Percentiles rank a stretch among this genome's conserved stretches.
phyloP scores from a whole-genome alignment of 495 filamentous ascomycete genomes.

The Talaromyces adpressus region DNA sequence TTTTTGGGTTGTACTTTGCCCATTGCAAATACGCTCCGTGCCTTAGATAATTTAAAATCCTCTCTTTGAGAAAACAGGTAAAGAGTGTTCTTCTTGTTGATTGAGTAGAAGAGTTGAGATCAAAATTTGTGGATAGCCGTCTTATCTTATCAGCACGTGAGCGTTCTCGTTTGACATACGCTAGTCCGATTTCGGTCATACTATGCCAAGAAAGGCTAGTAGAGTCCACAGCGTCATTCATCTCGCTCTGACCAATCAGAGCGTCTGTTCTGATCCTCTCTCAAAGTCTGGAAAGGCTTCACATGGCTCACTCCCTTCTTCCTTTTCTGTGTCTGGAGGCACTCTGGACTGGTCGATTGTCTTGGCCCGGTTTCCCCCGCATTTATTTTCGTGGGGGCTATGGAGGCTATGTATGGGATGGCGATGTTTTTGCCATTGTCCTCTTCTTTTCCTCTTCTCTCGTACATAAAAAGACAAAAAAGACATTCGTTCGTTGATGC shows the following conservation, averaged over 20 bases:
- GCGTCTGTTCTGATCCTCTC: background rate
- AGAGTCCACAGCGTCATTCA: background rate
- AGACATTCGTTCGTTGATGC: background rate
- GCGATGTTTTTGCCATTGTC: background rate
- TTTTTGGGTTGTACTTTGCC: slow-evolving; percentile 7
- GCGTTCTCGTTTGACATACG: background rate
- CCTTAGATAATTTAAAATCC: background rate
- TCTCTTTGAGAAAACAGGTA: background rate
- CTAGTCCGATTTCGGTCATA: background rate
- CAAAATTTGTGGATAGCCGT: slow-evolving; percentile 10
- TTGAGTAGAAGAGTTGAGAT: background rate
- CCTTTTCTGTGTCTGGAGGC: background rate
- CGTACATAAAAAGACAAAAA: background rate
- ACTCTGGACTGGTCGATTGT: no score
- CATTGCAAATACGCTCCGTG: background rate
- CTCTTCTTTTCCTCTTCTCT: background rate
- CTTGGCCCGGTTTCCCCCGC: background rate
- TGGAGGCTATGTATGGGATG: background rate
- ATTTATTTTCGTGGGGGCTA: background rate
- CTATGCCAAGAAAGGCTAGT: background rate
- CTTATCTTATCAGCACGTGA: slow-evolving; percentile 10
- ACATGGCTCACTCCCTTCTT: background rate
- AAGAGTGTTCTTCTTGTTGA: background rate
- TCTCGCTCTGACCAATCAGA: background rate
- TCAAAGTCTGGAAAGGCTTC: background rate